Base-by-base conservation (phyloP, 495 filamentous ascomycete species). In the Podospora australis region DNA sequence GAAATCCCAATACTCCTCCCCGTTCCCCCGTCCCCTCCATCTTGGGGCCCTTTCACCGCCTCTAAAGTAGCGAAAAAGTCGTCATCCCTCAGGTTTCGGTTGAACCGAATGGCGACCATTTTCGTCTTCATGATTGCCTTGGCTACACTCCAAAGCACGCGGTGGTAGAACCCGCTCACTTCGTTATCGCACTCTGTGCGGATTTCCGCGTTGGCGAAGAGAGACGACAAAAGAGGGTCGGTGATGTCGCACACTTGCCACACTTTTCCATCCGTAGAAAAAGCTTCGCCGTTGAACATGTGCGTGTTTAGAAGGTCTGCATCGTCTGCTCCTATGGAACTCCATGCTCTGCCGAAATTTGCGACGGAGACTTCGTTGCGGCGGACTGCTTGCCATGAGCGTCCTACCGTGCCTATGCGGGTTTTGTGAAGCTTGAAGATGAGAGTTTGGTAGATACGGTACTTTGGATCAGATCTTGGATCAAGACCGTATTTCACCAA, bases 191-290 rank as follows among this genome's bases (percentile, higher is more conserved):
- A 84, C 3, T 66, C 66, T 3, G 55, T 20, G 13, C 74, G 68
- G 10, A 79, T 51, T 30, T 66, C 62, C 16, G 67, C 68, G 14
- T 71, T 62, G 4, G 72, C 64, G 9, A 86, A 69, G 3, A 90
- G 58, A 1, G 59, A 38, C 1, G 67, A 64, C 16, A 90, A 61
- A 7, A 90, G 57, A 0, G 89, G 86, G 57, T 96, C 90, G 0
- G 78, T 81, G 48, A 98, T 84, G 63, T 98, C 92, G 68, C 90
- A 94, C 24, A 90, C 74, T 72, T 96, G 92, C 84, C 88, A 98
- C 48, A 89, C 80, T 39, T 89, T 86, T 2, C 90, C 90, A 58
- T 92, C 88, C 4, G 72, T 68, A 8, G 75, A 74, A 22, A 90
- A 70, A 0, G 60, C 68, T 34, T 78, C 63, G 29, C 92, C 91